Conservation (phyloP, 306 rosid species). For the Rosa multiflora region DNA sequence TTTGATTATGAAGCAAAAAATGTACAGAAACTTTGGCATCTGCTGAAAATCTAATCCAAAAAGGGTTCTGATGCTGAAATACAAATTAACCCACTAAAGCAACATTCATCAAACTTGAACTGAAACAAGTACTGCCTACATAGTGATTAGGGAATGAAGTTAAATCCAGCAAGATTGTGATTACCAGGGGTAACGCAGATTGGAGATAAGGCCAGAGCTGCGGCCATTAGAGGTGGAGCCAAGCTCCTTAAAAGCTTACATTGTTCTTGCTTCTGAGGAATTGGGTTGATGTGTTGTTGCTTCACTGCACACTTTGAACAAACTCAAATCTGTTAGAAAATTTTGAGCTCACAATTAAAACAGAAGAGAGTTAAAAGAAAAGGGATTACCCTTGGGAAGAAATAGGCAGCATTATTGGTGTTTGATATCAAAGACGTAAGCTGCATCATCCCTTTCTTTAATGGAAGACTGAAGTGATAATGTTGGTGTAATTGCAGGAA, state of each 20-base stretch:
- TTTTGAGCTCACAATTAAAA: not conserved
- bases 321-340: not conserved
- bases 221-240: constrained; percentile 61
- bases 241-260: constrained; percentile 38
- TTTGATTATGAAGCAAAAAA: not conserved
- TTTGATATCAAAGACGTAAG: constrained; percentile 29
- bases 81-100: not conserved
- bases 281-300: constrained; percentile 21
- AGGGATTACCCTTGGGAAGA: constrained; percentile 38
- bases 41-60: not conserved
- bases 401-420: constrained; percentile 11
- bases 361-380: not conserved
- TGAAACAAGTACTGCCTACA: not conserved
- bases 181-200: constrained; percentile 48
- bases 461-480: not conserved
- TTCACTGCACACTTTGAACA: constrained; percentile 32
- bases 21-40: not conserved
- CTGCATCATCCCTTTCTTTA: constrained; percentile 40
- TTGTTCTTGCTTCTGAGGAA: constrained; percentile 26
- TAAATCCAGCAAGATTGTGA: constrained; percentile 3
- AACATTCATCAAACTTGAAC: not conserved
- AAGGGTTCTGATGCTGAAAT: not conserved
- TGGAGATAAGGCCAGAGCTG: constrained; percentile 56
- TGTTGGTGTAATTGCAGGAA: not conserved
- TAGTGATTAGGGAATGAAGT: not conserved